Percentiles rank a stretch among this genome's conserved stretches.
phyloP scores from a whole-genome alignment of 805 yeast genomes.

The Wickerhamomyces rabaulensis region DNA sequence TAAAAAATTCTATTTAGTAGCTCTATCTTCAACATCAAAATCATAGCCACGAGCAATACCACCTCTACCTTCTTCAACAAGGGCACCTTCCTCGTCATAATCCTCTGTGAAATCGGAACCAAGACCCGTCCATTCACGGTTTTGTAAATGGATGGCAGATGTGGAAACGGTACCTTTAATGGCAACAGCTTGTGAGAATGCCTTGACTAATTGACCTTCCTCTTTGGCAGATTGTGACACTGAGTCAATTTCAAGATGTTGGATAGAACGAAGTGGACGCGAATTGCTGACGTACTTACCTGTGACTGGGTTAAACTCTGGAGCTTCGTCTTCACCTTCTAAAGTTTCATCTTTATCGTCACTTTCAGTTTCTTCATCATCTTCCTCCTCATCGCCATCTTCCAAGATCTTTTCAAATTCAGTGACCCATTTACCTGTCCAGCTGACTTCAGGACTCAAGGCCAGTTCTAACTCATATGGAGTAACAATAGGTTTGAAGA shows the following conservation, averaged over 20 bases:
- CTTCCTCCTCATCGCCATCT: slow-evolving; percentile 29
- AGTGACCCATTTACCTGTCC: slow-evolving; percentile 94
- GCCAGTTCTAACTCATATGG: slow-evolving; percentile 90
- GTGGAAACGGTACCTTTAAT: slow-evolving; percentile 82
- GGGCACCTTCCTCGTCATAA: slow-evolving; percentile 57
- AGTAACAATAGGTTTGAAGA: slow-evolving; percentile 86
- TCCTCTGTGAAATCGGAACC: slow-evolving; percentile 69
- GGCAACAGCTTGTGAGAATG: slow-evolving; percentile 52
- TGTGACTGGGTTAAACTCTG: slow-evolving; percentile 84
- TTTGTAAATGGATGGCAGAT: slow-evolving; percentile 72
- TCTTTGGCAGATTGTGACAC: slow-evolving; percentile 26
- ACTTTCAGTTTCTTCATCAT: slow-evolving; percentile 11
- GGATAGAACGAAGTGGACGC: slow-evolving; percentile 64
- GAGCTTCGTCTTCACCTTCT: slow-evolving; percentile 49
- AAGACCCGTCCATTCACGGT: slow-evolving; percentile 79
- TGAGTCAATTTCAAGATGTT: slow-evolving; percentile 58
- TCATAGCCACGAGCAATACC: slow-evolving; percentile 91
- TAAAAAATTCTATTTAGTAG: neutral
- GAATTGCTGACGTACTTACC: slow-evolving; percentile 69
- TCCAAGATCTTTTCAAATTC: slow-evolving; percentile 58
- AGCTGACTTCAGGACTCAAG: slow-evolving; percentile 62
- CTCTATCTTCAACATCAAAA: slow-evolving; percentile 25
- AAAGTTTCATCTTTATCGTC: slow-evolving; percentile 10
- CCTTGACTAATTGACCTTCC: slow-evolving; percentile 43
- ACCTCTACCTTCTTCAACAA: slow-evolving; percentile 71